Base-by-base conservation (phyloP, 2,329 filamentous ascomycete species). In the Podosphaera aphanis region DNA sequence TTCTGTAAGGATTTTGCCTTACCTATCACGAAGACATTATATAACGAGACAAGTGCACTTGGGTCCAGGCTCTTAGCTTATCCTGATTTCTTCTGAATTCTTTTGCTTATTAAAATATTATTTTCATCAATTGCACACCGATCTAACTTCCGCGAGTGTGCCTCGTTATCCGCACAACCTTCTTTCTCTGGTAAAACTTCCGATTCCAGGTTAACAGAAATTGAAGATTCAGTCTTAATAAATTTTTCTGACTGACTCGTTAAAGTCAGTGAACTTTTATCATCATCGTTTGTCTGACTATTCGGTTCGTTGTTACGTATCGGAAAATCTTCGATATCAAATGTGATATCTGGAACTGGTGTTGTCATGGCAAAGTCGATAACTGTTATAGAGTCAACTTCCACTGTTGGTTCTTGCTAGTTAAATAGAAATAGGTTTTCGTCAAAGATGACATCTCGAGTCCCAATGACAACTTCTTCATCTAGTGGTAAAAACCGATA, bases 391-490 rank as follows among this genome's bases (percentile, higher is more conserved):
- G 35, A 38, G 16, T 38, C 35, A n/a, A 13, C 35, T n/a, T 16
- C 35, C n/a, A 38, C 18, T 38, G n/a, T 38, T n/a, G n/a, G n/a
- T 38, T 38, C 35, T n/a, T 38, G n/a, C 18, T 38, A 8, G n/a
- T 38, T 38, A 16, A 16, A 19, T 16, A 2, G 18, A 42, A 42
- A 42, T 29, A 42, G 25, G n/a, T 20, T 20, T 18, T 42, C 20
- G 18, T 42, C 40, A 42, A 42, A 42, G 13, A 42, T 29, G 10
- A 42, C 40, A 29, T 42, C 40, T n/a, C 40, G 40, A 8, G 40
- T 42, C 23, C 40, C 40, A 29, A 42, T 42, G 4, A 42, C 6
- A 3, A 42, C 19, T 42, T 42, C 20, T 29, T 42, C 38, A 20
- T 42, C 40, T 5, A 27, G 11, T n/a, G 29, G 21, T 20, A 27